Evolutionary conservation across 192 early-diverging fungal genomes (phyloP).

Genomic region (Coemansia sp.): DNA sequence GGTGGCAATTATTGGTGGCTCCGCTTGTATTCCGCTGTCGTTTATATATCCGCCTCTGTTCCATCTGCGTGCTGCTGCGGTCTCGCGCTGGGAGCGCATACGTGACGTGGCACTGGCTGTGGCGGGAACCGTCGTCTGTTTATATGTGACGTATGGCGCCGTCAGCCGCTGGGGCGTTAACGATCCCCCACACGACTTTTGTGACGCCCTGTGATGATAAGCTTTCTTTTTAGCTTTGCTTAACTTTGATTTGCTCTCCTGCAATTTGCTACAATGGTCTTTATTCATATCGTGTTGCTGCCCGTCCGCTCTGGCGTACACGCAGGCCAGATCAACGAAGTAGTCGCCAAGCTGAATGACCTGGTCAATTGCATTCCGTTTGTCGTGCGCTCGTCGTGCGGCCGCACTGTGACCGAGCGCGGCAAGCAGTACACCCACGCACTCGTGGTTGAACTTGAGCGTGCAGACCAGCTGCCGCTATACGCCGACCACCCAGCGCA

Average conservation of each 20-base stretch:
- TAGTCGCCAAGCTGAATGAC: constrained; percentile 21
- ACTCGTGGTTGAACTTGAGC: constrained; percentile 34
- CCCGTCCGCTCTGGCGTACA: constrained; percentile 26
- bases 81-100: constrained; percentile 45
- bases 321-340: constrained; percentile 18
- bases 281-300: constrained; percentile 42
- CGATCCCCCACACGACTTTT: constrained; percentile 39
- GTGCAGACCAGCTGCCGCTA: constrained; percentile 71
- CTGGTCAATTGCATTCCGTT: constrained; percentile 28
- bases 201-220: constrained; percentile 8
- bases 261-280: constrained; percentile 13
- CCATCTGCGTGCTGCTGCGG: constrained; percentile 69
- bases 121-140: constrained; percentile 69
- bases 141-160: constrained; percentile 82
- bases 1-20: constrained; percentile 69
- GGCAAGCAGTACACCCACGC: constrained; percentile 45
- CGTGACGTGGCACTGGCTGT: constrained; percentile 64
- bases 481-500: constrained; percentile 23
- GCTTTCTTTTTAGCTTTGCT: too few species aligned
- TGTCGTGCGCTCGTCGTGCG: constrained; percentile 30
- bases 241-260: too few species aligned
- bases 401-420: constrained; percentile 34
- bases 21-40: constrained; percentile 69
- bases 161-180: constrained; percentile 55
- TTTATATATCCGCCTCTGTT: constrained; percentile 89